phyloP scores from a whole-genome alignment of 2,329 filamentous ascomycete species.

The Fusarium odoratissimum region DNA sequence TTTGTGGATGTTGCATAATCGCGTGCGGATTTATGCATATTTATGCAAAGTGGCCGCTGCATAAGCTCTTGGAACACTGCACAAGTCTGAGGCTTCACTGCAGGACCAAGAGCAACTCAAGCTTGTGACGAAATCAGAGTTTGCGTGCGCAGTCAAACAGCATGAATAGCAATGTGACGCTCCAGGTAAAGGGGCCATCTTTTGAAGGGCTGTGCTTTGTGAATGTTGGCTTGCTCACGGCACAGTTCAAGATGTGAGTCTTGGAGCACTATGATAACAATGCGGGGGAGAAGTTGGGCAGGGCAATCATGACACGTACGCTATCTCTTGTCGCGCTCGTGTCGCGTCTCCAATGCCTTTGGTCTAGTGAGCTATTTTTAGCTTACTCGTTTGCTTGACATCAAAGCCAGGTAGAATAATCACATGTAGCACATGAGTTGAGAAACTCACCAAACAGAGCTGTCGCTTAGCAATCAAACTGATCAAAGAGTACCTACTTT shows the following conservation, averaged over 20 bases:
- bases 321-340: too few relatives aligned
- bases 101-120: neutral
- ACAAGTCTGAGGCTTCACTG: neutral
- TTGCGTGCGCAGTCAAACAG: neutral
- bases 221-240: fast-evolving
- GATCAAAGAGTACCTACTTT: fast-evolving
- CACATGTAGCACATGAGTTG: fast-evolving
- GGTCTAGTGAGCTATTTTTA: neutral
- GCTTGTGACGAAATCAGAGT: neutral
- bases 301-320: neutral
- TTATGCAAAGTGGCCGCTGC: neutral
- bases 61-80: neutral
- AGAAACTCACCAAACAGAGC: neutral
- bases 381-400: fast-evolving
- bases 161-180: neutral
- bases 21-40: neutral
- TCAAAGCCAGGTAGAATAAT: fast-evolving
- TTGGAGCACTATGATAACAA: neutral
- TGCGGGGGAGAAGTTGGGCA: neutral
- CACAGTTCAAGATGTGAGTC: fast-evolving
- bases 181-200: too few relatives aligned
- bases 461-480: fast-evolving
- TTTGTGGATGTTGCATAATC: fast-evolving
- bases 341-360: fast-evolving
- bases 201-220: neutral